Conservation (phyloP, 352 stramenopile genomes). For the Hyaloperonospora brassicae region DNA sequence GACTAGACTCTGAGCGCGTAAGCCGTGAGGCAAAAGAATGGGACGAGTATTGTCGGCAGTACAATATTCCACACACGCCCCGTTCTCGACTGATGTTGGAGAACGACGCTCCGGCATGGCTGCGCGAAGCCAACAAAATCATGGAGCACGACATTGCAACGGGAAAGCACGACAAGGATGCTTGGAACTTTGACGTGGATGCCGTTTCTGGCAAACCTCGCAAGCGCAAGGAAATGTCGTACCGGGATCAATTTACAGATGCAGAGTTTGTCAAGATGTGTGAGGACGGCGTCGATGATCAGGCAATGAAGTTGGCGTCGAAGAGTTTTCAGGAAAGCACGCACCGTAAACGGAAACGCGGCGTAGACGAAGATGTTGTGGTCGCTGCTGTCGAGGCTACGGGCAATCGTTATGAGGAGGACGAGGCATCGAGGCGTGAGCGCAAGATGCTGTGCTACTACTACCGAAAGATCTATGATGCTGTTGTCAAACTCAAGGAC, state of each 20-base stretch:
- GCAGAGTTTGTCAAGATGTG: conserved; percentile 85
- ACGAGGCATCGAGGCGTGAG: conserved; percentile 41
- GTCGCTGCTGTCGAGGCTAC: conserved; percentile 17
- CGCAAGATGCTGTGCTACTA: conserved; percentile 75
- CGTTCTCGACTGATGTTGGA: conserved; percentile 60
- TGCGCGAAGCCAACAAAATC: conserved; percentile 58
- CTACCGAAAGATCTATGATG: conserved; percentile 79
- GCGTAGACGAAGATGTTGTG: conserved; percentile 15
- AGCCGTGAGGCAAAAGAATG: conserved; percentile 58
- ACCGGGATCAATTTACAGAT: conserved; percentile 79
- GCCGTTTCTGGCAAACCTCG: conserved; percentile 34
- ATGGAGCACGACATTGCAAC: conserved; percentile 49
- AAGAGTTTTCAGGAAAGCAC: conserved; percentile 22
- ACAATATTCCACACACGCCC: conserved; percentile 31
- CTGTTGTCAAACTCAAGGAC: conserved; percentile 73
- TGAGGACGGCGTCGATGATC: conserved; percentile 67
- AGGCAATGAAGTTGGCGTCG: conserved; percentile 17
- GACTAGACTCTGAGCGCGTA: conserved; percentile 56
- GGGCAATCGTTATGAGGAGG: conserved; percentile 29
- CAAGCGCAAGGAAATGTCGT: conserved; percentile 82
- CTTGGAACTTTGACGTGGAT: conserved; percentile 57
- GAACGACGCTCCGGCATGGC: conserved; percentile 60
- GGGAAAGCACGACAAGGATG: conserved; percentile 49
- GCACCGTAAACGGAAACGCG: conserved; percentile 27
- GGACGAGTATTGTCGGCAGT: conserved; percentile 57